Base-by-base conservation (phyloP, 2,329 filamentous ascomycete species). In the Penicillium corylophilum region DNA sequence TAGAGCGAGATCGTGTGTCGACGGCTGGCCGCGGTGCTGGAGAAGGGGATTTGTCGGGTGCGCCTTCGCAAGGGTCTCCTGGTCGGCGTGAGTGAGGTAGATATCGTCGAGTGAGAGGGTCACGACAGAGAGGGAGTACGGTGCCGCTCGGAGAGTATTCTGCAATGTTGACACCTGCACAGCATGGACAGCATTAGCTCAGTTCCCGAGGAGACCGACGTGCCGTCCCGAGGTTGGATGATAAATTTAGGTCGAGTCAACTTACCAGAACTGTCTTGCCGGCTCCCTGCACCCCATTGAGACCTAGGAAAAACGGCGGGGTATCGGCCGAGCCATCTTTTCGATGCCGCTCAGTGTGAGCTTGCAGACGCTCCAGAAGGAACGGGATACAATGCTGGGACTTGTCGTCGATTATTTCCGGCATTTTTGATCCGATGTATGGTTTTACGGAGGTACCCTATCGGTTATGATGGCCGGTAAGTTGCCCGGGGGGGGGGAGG, bases 281-380 rank as follows among this genome's bases (percentile, higher is more conserved):
- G 33, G 89, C 87, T 54, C 93, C 93, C 74, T 96, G 93, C 24
- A 96, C 84, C 54, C 92, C 93, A 64, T 95, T 95, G 64, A 97
- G 81, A 42, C 91, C 93, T 56, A 96, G 80, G 69, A 96, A 84
- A 71, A 96, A 89, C 24, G 91, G 90, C 18, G 80, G 81, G 60
- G 66, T 61, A 48, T 60, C 56, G 12, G 22, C 39, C 13, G 22
- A 41, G 46, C 75, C 66, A 48, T 64, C 55, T 35, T 65, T 66
- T 35, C 62, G 63, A 57, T 73, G 67, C 55, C 72, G 74, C 16
- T 69, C 64, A 54, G 74, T 75, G 67, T 87, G 81, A 31, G 69
- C 57, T 52, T 77, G 68, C 50, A 90, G 76, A 41, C 79, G 82
- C 35, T 81, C 74, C 31, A 88, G 78, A 54, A 91, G 87, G 70